A percentile compares a stretch with the other conserved stretches of the same genome.
phyloP scores from a whole-genome alignment of 2,329 filamentous ascomycete genomes.

The Neonectria magnoliae region DNA sequence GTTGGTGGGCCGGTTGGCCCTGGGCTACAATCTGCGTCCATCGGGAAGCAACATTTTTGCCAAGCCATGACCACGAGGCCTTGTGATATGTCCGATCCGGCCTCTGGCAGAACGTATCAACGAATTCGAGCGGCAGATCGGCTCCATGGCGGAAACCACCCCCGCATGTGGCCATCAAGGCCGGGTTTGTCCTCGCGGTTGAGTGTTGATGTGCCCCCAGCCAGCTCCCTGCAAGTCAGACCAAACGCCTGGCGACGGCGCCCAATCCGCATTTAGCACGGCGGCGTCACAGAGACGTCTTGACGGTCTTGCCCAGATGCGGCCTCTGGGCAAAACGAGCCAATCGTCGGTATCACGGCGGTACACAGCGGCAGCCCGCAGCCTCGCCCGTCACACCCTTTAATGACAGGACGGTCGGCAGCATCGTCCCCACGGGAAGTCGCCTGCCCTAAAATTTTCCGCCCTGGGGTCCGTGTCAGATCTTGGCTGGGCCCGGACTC shows the following conservation, averaged over 20 bases:
- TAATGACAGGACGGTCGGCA: constrained; percentile 39
- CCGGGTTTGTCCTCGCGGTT: constrained; percentile 9
- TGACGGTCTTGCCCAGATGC: constrained; percentile 18
- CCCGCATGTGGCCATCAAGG: constrained; percentile 27
- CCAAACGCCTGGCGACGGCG: constrained; percentile 28
- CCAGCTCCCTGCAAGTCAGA: constrained; percentile 18
- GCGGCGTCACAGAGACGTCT: constrained; percentile 25
- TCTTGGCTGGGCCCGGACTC: constrained; percentile 16
- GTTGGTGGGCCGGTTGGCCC: neutral
- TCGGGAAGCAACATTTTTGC: constrained; percentile 37
- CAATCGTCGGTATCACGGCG: constrained; percentile 33
- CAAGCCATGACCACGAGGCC: constrained; percentile 34
- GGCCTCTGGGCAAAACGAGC: constrained; percentile 22
- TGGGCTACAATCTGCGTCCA: constrained; percentile 32
- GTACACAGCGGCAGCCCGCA: constrained; percentile 28
- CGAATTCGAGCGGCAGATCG: constrained; percentile 16
- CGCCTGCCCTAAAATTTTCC: constrained; percentile 37
- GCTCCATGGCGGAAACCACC: constrained; percentile 26
- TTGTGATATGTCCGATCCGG: constrained; percentile 31
- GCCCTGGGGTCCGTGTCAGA: constrained; percentile 27
- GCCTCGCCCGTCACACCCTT: constrained; percentile 30
- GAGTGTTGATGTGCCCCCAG: constrained; percentile 2
- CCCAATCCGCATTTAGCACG: constrained; percentile 17
- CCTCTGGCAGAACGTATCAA: neutral
- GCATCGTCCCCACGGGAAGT: constrained; percentile 34